Evolutionary conservation across 192 early-diverging fungal species (phyloP).

Genomic region (Podila epigama): DNA sequence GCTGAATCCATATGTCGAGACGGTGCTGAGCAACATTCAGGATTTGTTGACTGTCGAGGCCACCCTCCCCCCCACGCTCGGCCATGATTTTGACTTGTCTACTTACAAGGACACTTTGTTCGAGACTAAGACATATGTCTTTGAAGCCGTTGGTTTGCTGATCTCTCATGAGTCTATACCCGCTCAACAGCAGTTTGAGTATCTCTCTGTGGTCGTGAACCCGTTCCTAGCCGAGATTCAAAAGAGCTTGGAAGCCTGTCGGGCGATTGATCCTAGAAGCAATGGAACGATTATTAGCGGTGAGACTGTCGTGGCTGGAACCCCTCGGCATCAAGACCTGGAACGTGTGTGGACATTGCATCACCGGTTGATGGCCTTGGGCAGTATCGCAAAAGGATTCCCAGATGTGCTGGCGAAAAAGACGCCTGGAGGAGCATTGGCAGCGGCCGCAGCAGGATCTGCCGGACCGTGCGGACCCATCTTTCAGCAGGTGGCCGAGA

Average conservation of each 20-base stretch:
- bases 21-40: slow-evolving; percentile 66
- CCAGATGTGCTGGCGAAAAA: slow-evolving; percentile 50
- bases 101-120: slow-evolving; percentile 56
- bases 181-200: slow-evolving; percentile 73
- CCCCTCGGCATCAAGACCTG: slow-evolving; percentile 66
- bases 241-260: slow-evolving; percentile 69
- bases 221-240: slow-evolving; percentile 84
- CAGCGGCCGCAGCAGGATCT: slow-evolving; percentile 41
- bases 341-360: slow-evolving; percentile 78
- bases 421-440: slow-evolving; percentile 2
- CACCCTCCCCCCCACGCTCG: slow-evolving; percentile 56
- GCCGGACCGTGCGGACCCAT: slow-evolving; percentile 68
- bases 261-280: slow-evolving; percentile 54
- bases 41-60: slow-evolving; percentile 78
- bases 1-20: slow-evolving; percentile 67
- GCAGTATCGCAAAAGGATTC: slow-evolving; percentile 84
- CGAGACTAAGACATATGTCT: slow-evolving; percentile 83
- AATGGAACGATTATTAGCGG: slow-evolving; percentile 26
- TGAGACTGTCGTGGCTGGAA: slow-evolving; percentile 46
- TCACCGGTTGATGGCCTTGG: slow-evolving; percentile 85
- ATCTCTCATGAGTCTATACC: slow-evolving; percentile 81
- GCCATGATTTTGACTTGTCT: slow-evolving; percentile 52
- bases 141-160: slow-evolving; percentile 92
- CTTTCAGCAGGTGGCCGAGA: slow-evolving; percentile 83
- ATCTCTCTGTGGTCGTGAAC: slow-evolving; percentile 72